Conservation (phyloP, 1,284 basidiomycete species). For the Leccinum variabile region DNA sequence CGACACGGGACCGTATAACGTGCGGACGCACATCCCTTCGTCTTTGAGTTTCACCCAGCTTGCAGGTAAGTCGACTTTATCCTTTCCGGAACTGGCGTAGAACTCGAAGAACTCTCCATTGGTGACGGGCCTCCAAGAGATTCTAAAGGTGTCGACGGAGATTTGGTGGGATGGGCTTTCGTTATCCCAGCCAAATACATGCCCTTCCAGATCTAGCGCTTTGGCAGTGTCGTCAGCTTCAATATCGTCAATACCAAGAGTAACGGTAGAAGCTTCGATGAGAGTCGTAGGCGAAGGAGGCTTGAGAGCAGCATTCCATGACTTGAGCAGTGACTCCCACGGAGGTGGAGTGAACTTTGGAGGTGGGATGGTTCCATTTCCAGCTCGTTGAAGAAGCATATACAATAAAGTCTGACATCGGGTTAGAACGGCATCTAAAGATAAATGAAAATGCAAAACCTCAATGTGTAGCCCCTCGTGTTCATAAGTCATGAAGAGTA, state of each 20-base stretch:
- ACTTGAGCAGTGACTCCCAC: conserved; percentile 67
- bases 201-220: conserved; percentile 43
- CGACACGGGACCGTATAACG: conserved; percentile 82
- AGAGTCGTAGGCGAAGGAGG: conserved; percentile 47
- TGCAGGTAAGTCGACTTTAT: conserved; percentile 48
- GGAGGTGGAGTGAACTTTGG: conserved; percentile 72
- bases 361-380: conserved; percentile 77
- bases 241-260: conserved; percentile 82
- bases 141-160: conserved; percentile 61
- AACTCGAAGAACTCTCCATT: conserved; percentile 78
- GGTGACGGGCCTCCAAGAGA: conserved; percentile 83
- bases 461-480: conserved; percentile 88
- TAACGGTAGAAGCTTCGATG: conserved; percentile 61
- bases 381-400: conserved; percentile 86
- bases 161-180: conserved; percentile 74
- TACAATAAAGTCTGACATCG: conserved; percentile 78
- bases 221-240: conserved; percentile 66
- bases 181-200: conserved; percentile 96
- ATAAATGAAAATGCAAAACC: conserved; percentile 27
- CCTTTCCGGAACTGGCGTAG: conserved; percentile 43
- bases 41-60: conserved; percentile 61
- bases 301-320: conserved; percentile 60
- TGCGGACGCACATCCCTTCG: conserved; percentile 66
- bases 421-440: conserved; percentile 14
- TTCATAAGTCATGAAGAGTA: conserved; percentile 87